These are phyloP conservation scores for Hyphopichia pseudoburtonii DNA, from an alignment of 1,139 yeast species.

Conservation along the genomic window DNA sequence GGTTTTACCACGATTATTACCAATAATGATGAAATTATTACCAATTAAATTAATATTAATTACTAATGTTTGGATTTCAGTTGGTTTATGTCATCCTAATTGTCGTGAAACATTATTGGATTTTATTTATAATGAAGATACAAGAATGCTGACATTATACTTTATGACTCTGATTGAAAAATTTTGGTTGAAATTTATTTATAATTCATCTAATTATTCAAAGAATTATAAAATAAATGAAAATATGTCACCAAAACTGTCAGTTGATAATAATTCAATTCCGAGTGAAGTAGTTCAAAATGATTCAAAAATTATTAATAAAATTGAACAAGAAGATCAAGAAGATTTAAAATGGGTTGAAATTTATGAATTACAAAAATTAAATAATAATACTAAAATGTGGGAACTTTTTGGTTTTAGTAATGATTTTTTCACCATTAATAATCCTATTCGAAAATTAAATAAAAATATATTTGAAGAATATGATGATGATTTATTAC, in stretches of 20 bases:
- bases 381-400: slow-evolving; percentile 46
- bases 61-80: slow-evolving; percentile 49
- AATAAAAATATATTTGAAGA: slow-evolving; percentile 9
- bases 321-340: slow-evolving; percentile 9
- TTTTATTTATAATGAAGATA: slow-evolving; percentile 57
- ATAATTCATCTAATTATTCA: neutral
- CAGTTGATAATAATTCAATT: neutral
- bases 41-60: slow-evolving; percentile 39
- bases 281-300: neutral
- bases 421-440: slow-evolving; percentile 51
- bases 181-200: slow-evolving; percentile 28
- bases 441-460: slow-evolving; percentile 26
- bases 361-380: slow-evolving; percentile 68
- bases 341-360: slow-evolving; percentile 46
- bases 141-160: slow-evolving; percentile 50
- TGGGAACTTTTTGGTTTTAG: slow-evolving; percentile 66
- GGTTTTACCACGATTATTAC: slow-evolving; percentile 32
- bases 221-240: too few relatives aligned
- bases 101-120: slow-evolving; percentile 46
- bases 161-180: slow-evolving; percentile 49
- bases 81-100: slow-evolving; percentile 55
- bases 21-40: slow-evolving; percentile 22
- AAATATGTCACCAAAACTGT: too few relatives aligned
- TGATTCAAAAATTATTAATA: neutral
- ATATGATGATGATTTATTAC: slow-evolving; percentile 5